Conservation (phyloP, 2,329 filamentous ascomycete genomes). For the Xylariaceae sp. region DNA sequence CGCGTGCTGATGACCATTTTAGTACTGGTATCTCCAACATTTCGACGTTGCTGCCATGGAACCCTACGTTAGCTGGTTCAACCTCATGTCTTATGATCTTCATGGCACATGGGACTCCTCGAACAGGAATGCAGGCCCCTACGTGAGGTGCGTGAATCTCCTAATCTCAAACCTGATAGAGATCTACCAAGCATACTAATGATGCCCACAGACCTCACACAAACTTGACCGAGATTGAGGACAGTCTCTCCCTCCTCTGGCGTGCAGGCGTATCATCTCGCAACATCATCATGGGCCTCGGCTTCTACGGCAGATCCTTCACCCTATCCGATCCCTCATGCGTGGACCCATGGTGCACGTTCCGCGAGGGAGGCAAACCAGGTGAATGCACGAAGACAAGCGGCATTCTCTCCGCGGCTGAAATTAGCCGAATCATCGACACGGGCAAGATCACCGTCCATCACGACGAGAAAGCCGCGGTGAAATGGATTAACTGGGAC, state of each 20-base stretch:
- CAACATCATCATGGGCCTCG: slow-evolving; percentile 42
- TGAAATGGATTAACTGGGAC: slow-evolving; percentile 29
- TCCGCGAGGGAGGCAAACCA: slow-evolving; percentile 24
- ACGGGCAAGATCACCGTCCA: slow-evolving; percentile 16
- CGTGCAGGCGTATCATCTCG: slow-evolving; percentile 34
- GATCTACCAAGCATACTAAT: not conserved
- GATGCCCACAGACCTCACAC: not conserved
- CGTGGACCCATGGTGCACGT: slow-evolving; percentile 24
- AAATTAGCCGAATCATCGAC: slow-evolving; percentile 32
- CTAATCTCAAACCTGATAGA: no score
- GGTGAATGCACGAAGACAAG: slow-evolving; percentile 27
- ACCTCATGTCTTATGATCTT: slow-evolving; percentile 37
- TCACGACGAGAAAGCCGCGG: slow-evolving; percentile 17
- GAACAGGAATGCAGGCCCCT: slow-evolving; percentile 24
- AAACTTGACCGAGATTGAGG: not conserved
- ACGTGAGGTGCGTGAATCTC: no score
- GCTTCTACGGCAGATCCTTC: slow-evolving; percentile 42
- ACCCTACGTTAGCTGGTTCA: slow-evolving; percentile 35
- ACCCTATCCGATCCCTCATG: slow-evolving; percentile 32
- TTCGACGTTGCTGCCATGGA: slow-evolving; percentile 38
- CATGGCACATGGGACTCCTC: slow-evolving; percentile 3
- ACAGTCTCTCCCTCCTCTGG: slow-evolving; percentile 32
- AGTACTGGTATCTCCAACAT: slow-evolving; percentile 36
- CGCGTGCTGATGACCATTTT: slow-evolving; percentile 12
- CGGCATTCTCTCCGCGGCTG: slow-evolving; percentile 30